Evolutionary conservation across 2,329 filamentous ascomycete genomes (phyloP).

Genomic region (Pseudogymnoascus sp.): DNA sequence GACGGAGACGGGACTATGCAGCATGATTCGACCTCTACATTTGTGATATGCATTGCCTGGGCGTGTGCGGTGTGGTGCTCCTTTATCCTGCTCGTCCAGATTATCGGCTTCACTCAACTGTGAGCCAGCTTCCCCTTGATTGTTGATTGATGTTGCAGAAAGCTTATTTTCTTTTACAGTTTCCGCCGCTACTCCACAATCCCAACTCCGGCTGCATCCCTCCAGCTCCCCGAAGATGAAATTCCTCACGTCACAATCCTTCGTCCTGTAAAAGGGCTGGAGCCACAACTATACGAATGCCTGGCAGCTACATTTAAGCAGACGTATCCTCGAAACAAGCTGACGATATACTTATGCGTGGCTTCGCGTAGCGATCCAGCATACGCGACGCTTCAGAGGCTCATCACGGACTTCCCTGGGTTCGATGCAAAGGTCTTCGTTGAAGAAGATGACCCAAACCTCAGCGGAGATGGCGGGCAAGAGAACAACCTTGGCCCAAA

Average conservation of each 20-base stretch:
- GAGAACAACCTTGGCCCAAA: conserved; percentile 71
- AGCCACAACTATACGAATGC: conserved; percentile 85
- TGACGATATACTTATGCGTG: conserved; percentile 78
- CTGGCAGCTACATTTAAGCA: conserved; percentile 79
- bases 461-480: conserved; percentile 46
- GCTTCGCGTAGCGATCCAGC: conserved; percentile 67
- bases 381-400: conserved; percentile 59
- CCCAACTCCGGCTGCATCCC: conserved; percentile 41
- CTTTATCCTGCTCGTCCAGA: conserved; percentile 44
- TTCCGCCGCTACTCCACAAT: conserved; percentile 45
- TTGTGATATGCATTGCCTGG: conserved; percentile 31
- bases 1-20: neutral
- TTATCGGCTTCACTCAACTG: conserved; percentile 49
- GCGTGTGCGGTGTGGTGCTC: conserved; percentile 45
- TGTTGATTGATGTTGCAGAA: conserved; percentile 4
- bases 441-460: conserved; percentile 69
- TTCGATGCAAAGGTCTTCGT: conserved; percentile 67
- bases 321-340: conserved; percentile 64
- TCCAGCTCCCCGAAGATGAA: conserved; percentile 40
- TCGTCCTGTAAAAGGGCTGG: conserved; percentile 85
- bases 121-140: conserved; percentile 26
- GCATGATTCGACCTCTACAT: conserved; percentile 12
- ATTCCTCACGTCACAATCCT: conserved; percentile 83
- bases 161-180: conserved; percentile 27
- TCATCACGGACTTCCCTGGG: conserved; percentile 64